phyloP scores from a whole-genome alignment of 2,329 filamentous ascomycete species.

The Parastagonospora nodorum region DNA sequence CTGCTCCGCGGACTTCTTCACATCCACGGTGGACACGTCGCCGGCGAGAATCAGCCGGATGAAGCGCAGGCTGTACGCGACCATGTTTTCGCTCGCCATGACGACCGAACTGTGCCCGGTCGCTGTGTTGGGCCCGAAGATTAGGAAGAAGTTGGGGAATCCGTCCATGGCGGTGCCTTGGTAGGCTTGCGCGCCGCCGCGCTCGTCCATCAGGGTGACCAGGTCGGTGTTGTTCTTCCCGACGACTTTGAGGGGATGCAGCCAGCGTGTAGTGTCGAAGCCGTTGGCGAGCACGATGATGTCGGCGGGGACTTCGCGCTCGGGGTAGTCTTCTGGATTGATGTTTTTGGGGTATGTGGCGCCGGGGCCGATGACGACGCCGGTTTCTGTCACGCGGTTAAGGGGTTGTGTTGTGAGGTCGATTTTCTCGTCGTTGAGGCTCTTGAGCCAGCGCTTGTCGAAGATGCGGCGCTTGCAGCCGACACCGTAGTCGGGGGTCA shows the following conservation, averaged over 20 bases:
- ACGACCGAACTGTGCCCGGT: slow-evolving; percentile 67
- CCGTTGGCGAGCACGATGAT: slow-evolving; percentile 67
- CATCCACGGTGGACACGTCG: slow-evolving; percentile 89
- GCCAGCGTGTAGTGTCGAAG: slow-evolving; percentile 61
- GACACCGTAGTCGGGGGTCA: slow-evolving; percentile 66
- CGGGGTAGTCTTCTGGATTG: slow-evolving; percentile 38
- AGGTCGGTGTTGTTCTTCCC: slow-evolving; percentile 58
- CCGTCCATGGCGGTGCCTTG: slow-evolving; percentile 62
- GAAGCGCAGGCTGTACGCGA: slow-evolving; percentile 65
- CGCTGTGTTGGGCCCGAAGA: slow-evolving; percentile 66
- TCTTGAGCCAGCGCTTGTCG: slow-evolving; percentile 61
- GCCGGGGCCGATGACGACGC: slow-evolving; percentile 59
- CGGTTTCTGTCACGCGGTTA: slow-evolving; percentile 54
- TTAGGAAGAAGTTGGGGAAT: slow-evolving; percentile 66
- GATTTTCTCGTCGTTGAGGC: slow-evolving; percentile 59
- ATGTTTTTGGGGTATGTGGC: slow-evolving; percentile 51
- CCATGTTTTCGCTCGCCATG: slow-evolving; percentile 64
- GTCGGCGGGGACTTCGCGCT: slow-evolving; percentile 59
- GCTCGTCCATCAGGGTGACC: slow-evolving; percentile 61
- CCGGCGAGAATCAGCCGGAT: slow-evolving; percentile 76
- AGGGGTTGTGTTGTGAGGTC: slow-evolving; percentile 59
- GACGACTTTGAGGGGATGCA: slow-evolving; percentile 59
- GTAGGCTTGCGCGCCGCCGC: slow-evolving; percentile 67
- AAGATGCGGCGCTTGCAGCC: slow-evolving; percentile 69
- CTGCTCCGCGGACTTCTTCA: slow-evolving; percentile 75